Evolutionary conservation across 1,284 basidiomycete species (phyloP).

Genomic region (Ustilago loliicola): DNA sequence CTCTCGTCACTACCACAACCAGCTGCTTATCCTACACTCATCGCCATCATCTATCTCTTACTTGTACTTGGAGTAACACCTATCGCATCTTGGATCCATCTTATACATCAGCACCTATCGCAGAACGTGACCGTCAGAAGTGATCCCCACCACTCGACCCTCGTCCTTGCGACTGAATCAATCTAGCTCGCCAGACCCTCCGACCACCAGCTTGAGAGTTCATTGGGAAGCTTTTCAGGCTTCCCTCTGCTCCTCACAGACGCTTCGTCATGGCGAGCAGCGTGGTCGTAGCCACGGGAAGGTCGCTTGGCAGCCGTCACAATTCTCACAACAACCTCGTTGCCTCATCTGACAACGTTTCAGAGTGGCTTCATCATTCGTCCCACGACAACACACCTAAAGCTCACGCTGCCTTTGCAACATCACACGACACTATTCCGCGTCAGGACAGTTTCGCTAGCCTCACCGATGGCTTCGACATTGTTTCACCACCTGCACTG

Average conservation of each 20-base stretch:
- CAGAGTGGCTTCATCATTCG: slow-evolving; percentile 37
- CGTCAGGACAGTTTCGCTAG: slow-evolving; percentile 41
- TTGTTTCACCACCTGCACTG: slow-evolving; percentile 33
- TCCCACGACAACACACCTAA: slow-evolving; percentile 41
- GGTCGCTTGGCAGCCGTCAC: slow-evolving; percentile 50
- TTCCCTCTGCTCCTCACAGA: slow-evolving; percentile 15
- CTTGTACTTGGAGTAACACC: neutral
- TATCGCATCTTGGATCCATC: neutral
- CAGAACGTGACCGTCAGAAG: neutral
- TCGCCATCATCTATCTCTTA: neutral
- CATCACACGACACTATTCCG: slow-evolving; percentile 13
- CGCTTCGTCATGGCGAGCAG: slow-evolving; percentile 36
- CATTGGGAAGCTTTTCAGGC: slow-evolving; percentile 15
- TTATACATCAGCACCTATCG: too few species aligned
- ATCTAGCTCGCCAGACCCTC: neutral
- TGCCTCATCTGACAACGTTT: slow-evolving; percentile 31
- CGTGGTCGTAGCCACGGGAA: slow-evolving; percentile 28
- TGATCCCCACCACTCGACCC: neutral
- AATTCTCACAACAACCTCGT: slow-evolving; percentile 48
- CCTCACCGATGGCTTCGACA: slow-evolving; percentile 48
- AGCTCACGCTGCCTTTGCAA: neutral
- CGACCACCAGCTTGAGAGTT: neutral
- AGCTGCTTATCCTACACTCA: neutral
- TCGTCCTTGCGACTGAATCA: slow-evolving; percentile 10
- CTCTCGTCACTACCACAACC: slow-evolving; percentile 5